Percentiles rank a stretch among this genome's conserved stretches.
Evolutionary conservation across 2,329 filamentous ascomycete species (phyloP).

Genomic region (Colletotrichum filicis): DNA sequence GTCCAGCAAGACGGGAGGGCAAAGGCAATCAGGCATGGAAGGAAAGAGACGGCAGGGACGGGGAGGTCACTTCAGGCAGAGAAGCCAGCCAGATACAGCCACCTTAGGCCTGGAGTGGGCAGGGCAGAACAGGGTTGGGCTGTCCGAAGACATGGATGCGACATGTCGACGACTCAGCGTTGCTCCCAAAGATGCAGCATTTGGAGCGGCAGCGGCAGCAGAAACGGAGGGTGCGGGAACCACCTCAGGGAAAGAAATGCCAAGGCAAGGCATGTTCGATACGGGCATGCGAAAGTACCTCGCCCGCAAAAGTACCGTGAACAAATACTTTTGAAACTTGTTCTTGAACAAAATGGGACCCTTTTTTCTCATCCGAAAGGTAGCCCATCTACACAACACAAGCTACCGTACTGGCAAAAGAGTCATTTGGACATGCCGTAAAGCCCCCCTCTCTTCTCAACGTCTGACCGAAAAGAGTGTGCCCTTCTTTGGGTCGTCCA

Average conservation of each 20-base stretch:
- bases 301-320: background rate
- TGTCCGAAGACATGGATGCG: slow-evolving; percentile 20
- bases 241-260: background rate
- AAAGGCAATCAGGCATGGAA: slow-evolving; percentile 17
- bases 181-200: background rate
- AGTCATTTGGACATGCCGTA: background rate
- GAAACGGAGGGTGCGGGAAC: slow-evolving; percentile 13
- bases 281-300: background rate
- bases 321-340: background rate
- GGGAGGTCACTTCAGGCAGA: slow-evolving; percentile 3
- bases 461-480: background rate
- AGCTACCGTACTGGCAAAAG: background rate
- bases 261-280: background rate
- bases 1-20: slow-evolving; percentile 28
- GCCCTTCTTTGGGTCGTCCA: background rate
- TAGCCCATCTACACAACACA: background rate
- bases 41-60: background rate
- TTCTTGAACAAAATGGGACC: background rate
- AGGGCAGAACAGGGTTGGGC: slow-evolving; percentile 15
- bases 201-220: slow-evolving; percentile 4
- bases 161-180: slow-evolving; percentile 17
- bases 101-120: slow-evolving; percentile 4
- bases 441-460: background rate
- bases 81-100: slow-evolving; percentile 11
- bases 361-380: background rate